A percentile compares a stretch with the other conserved stretches of the same genome.
Conservation (phyloP, 1,139 yeast species). For the Maudiozyma humilis region DNA sequence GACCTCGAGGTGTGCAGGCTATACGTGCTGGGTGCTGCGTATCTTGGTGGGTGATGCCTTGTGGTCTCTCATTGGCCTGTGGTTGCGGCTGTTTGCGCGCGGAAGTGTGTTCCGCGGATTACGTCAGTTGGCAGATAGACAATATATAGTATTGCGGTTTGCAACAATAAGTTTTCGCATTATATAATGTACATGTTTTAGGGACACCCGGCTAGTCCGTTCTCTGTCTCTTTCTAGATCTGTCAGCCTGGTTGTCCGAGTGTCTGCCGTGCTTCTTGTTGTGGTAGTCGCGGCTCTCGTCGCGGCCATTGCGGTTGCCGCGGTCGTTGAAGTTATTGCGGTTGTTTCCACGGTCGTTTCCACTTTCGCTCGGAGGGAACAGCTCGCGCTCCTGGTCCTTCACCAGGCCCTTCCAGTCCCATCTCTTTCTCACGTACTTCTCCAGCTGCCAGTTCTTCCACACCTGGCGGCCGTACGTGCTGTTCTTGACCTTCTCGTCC, state of each 20-base stretch:
- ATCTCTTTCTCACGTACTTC: constrained; percentile 51
- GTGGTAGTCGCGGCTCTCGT: constrained; percentile 1
- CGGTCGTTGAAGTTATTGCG: not conserved
- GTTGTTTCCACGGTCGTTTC: not conserved
- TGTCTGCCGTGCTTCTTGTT: constrained; percentile 3
- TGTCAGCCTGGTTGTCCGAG: not conserved
- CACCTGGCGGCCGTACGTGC: constrained; percentile 79
- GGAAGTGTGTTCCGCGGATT: no score
- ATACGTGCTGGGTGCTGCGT: no score
- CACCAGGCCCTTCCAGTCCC: constrained; percentile 72
- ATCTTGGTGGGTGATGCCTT: no score
- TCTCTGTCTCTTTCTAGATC: constrained; percentile 1
- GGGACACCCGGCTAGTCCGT: not conserved
- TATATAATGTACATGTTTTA: not conserved
- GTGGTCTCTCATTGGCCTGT: not conserved
- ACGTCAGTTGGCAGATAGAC: no score
- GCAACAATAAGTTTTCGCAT: not conserved
- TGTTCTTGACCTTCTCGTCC: constrained; percentile 65
- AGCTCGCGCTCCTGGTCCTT: constrained; percentile 61
- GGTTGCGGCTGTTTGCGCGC: not conserved
- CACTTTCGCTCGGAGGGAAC: constrained; percentile 27
- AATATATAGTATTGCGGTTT: not conserved
- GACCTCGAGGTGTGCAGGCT: no score
- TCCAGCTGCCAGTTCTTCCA: constrained; percentile 48
- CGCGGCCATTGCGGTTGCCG: not conserved